A percentile compares a stretch with the other conserved stretches of the same genome.
Conservation (phyloP, 257 asterid species). For the Agastache rugosa region DNA sequence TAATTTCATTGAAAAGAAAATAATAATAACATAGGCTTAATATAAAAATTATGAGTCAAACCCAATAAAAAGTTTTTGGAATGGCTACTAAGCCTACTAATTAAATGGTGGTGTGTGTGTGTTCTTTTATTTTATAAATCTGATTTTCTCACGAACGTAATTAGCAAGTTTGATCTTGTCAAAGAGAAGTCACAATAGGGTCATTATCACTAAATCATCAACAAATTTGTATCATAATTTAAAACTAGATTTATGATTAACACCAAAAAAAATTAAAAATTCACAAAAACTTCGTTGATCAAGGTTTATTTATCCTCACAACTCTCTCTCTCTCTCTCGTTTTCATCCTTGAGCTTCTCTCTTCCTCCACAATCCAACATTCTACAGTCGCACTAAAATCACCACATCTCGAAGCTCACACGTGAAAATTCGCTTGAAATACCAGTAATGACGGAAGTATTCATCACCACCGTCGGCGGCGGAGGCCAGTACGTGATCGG, state of each 20-base stretch:
- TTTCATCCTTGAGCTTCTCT: constrained; percentile 15
- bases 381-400: constrained; percentile 11
- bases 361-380: neutral
- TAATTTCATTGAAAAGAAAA: too few relatives aligned
- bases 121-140: too few relatives aligned
- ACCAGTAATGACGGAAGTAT: constrained; percentile 37
- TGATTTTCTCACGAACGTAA: neutral
- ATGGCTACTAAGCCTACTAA: too few relatives aligned
- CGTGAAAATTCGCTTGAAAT: too few relatives aligned
- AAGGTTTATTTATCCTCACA: neutral
- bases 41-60: too few relatives aligned
- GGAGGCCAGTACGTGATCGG: constrained; percentile 38
- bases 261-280: neutral
- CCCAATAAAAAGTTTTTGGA: too few relatives aligned
- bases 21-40: too few relatives aligned
- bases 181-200: neutral
- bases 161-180: constrained; percentile 11
- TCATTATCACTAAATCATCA: constrained; percentile 35
- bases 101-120: too few relatives aligned
- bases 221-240: constrained; percentile 9
- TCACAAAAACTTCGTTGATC: neutral
- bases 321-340: constrained; percentile 8
- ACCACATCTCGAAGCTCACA: constrained; percentile 19
- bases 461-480: constrained; percentile 36
- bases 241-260: constrained; percentile 4